Conservation (phyloP, 768 basidiomycete genomes). For the Phylloporus scabripes region DNA sequence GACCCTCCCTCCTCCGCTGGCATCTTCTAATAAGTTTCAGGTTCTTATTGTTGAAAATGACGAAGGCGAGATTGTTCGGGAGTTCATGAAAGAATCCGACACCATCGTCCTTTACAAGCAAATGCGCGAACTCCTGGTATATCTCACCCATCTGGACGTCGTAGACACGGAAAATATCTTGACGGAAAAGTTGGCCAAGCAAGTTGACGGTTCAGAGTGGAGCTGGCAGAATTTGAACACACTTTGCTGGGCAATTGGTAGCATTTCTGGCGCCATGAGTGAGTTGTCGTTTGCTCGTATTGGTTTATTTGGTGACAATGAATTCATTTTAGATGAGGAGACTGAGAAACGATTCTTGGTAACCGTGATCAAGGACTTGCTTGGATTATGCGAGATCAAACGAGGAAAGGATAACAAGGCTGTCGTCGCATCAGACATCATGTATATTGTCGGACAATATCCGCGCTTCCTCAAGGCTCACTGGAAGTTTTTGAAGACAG, state of each 20-base stretch:
- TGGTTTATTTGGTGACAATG: background rate
- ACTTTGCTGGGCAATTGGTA: conserved; percentile 99
- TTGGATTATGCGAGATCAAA: conserved; percentile 97
- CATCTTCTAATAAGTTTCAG: conserved; percentile 36
- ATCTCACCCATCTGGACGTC: conserved; percentile 96
- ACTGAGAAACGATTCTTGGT: conserved; percentile 98
- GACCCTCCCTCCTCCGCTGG: background rate
- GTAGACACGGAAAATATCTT: conserved; percentile 94
- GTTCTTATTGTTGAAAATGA: conserved; percentile 99
- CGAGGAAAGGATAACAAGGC: conserved; percentile 99
- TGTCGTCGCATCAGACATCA: conserved; percentile 92
- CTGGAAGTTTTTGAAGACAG: conserved; percentile 99
- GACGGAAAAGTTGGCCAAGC: conserved; percentile 94
- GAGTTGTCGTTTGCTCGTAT: conserved; percentile 30
- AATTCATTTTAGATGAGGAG: conserved; percentile 71
- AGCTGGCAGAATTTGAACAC: conserved; percentile 99
- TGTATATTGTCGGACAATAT: conserved; percentile 99
- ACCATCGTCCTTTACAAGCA: conserved; percentile 99
- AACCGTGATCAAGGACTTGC: conserved; percentile 96
- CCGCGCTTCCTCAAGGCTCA: conserved; percentile 99
- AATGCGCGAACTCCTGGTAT: conserved; percentile 96
- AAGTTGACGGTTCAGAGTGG: conserved; percentile 98
- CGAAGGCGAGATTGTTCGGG: conserved; percentile 97
- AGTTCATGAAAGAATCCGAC: conserved; percentile 98
- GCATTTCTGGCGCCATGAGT: conserved; percentile 99